Conservation (phyloP, 2,329 filamentous ascomycete genomes). For the Aureobasidium namibiae region DNA sequence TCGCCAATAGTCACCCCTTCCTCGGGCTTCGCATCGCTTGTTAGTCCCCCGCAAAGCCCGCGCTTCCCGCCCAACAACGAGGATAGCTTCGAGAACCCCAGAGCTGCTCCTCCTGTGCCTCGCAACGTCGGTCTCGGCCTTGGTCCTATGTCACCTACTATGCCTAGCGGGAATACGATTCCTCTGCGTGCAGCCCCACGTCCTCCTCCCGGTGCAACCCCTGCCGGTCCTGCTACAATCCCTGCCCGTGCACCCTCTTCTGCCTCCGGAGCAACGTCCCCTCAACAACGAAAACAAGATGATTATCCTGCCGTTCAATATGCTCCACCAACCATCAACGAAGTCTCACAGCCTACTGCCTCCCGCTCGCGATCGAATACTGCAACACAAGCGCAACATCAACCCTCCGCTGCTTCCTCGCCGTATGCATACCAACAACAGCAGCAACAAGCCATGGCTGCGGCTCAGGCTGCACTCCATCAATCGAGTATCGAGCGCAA, state of each 20-base stretch:
- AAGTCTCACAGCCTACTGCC: conserved; percentile 19
- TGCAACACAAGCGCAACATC: conserved; percentile 21
- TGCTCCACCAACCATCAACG: conserved; percentile 33
- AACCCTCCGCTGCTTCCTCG: conserved; percentile 42
- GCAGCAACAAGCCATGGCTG: conserved; percentile 74
- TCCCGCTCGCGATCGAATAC: conserved; percentile 17
- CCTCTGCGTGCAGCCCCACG: conserved; percentile 81
- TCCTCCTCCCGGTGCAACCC: conserved; percentile 68
- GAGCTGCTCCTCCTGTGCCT: conserved; percentile 85
- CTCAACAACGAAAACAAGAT: conserved; percentile 32
- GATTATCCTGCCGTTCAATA: conserved; percentile 36
- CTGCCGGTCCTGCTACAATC: conserved; percentile 61
- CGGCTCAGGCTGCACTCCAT: conserved; percentile 68
- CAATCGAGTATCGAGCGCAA: conserved; percentile 60
- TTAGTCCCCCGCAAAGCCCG: conserved; percentile 74
- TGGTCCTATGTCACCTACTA: conserved; percentile 36
- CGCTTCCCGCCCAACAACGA: conserved; percentile 83
- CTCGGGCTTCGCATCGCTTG: conserved; percentile 49
- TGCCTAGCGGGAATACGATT: conserved; percentile 15
- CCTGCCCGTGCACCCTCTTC: conserved; percentile 4
- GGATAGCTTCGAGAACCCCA: conserved; percentile 94
- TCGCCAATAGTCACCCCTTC: conserved; percentile 25
- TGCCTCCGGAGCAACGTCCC: conserved; percentile 19
- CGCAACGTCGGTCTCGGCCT: conserved; percentile 25
- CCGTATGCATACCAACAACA: conserved; percentile 55